Base-by-base conservation (phyloP, 1,284 basidiomycete species). In the Puccinia polysora region DNA sequence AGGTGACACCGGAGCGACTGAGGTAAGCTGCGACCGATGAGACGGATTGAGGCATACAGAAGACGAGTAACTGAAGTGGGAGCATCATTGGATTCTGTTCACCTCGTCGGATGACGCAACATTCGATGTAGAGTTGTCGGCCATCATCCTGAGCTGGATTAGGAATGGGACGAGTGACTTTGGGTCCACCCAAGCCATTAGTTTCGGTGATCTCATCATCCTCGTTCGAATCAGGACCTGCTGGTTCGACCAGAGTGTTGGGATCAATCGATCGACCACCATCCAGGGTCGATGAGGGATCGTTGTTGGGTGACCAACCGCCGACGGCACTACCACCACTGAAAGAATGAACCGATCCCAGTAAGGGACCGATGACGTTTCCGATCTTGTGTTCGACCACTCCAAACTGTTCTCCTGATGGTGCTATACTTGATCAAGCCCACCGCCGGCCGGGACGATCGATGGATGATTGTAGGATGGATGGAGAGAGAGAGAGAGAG, bases 31-130 rank as follows among this genome's bases (percentile, higher is more conserved):
- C 86, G 75, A 98, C 87, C 72, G 88, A 86, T 20, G 84, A 81
- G 74, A 97, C 88, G 80, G 96, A 93, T 43, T 90, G 89, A 76
- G 93, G 93, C 4, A 91, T 89, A 14, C 92, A 94, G 80, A 91
- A 96, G 34, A 97, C 85, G 36, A 97, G 85, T 78, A 97, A 84
- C 78, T 90, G 88, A 53, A 97, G 83, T 30, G 88, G 86, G 45
- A 92, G 83, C 73, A 92, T 88, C 58, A 88, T 88, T 53, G 67
- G 88, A 82, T 89, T 91, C 71, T 50, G 62, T 63, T 65, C 40
- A 52, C 73, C 52, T 78, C 76, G 45, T 78, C 77, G 75, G 78
- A 80, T 60, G 18, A 69, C 67, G 56, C 67, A 69, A 34, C 67
- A 69, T 60, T 69, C 67, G 23, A 69, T 45, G 32, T 34, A 69